Evolutionary conservation across 179 eudicot genomes (phyloP), one percentile per base, ranked within the genome.

Genomic region (Silene vulgaris): DNA sequence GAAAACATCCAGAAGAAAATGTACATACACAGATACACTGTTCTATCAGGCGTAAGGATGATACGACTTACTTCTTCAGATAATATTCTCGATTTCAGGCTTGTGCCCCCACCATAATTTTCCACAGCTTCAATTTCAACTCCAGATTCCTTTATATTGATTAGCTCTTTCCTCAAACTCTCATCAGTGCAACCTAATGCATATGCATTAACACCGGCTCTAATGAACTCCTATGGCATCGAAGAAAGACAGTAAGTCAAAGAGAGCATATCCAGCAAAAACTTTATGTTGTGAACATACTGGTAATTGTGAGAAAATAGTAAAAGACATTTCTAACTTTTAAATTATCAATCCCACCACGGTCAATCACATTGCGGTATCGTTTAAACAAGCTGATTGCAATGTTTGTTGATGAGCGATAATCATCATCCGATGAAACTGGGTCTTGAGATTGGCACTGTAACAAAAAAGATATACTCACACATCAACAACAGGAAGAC

Each of bases 181-280:
- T 92, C 96, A 48, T 90, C 96, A 50, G 98, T 90, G 83, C 97
- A 94, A 30, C 98, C 98, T 85, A 94, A 82, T 13, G 93, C 98
- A 75, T 94, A 94, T 20, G 98, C 97, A 84, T 94, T 92, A 40
- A 92, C 98, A 48, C 97, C 98, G 50, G 97, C 98, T 32, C 84
- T 82, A 79, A 94, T 94, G 83, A 91, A 93, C 83, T 93, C 98
- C 98, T 93, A 75, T 17, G 69, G 14, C 77, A 78, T 80, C 21
- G 73, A 65, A 61, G 26, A 4, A 80, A 67, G 60, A 83, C 75
- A 61, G 29, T 37, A 74, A 68, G 79, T 71, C 28, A 71, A 61
- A 65, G 60, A 56, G 71, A 60, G 45, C 32, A 30, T 17, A 13
- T 61, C 32, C 32, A 3, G 32, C 32, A 30, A 1, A 30, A 30